Evolutionary conservation across 2,329 filamentous ascomycete genomes (phyloP).

Genomic region (Apiospora marii): DNA sequence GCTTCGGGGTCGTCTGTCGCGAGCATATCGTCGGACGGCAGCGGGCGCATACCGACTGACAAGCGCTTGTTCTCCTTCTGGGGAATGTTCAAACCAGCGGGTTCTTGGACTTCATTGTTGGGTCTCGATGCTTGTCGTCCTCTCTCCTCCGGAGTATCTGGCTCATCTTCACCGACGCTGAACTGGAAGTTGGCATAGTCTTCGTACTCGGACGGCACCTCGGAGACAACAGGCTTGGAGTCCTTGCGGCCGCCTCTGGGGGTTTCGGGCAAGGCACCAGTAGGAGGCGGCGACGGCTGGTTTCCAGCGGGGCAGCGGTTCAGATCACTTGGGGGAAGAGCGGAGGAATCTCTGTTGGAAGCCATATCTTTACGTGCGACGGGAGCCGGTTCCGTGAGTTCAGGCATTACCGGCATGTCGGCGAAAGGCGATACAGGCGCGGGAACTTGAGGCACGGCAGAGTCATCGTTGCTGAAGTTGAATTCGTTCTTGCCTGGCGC

Average conservation of each 20-base stretch:
- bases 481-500: conserved; percentile 41
- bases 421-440: conserved; percentile 37
- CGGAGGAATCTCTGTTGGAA: conserved; percentile 33
- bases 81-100: conserved; percentile 60
- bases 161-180: conserved; percentile 44
- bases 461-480: conserved; percentile 46
- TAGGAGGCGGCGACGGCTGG: conserved; percentile 33
- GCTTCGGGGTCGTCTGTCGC: conserved; percentile 90
- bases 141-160: conserved; percentile 30
- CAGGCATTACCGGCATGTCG: conserved; percentile 45
- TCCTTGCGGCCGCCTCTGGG: conserved; percentile 45
- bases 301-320: conserved; percentile 30
- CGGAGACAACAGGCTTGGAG: conserved; percentile 43
- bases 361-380: conserved; percentile 39
- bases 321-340: conserved; percentile 24
- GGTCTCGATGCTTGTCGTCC: conserved; percentile 33
- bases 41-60: conserved; percentile 76
- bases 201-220: conserved; percentile 32
- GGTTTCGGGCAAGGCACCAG: conserved; percentile 40
- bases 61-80: conserved; percentile 63
- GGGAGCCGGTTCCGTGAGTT: conserved; percentile 48
- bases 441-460: conserved; percentile 32
- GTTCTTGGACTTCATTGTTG: conserved; percentile 36
- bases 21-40: conserved; percentile 83
- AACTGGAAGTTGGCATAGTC: conserved; percentile 32